Base-by-base conservation (phyloP, 1,284 basidiomycete species). In the Chondrostereum purpureum region DNA sequence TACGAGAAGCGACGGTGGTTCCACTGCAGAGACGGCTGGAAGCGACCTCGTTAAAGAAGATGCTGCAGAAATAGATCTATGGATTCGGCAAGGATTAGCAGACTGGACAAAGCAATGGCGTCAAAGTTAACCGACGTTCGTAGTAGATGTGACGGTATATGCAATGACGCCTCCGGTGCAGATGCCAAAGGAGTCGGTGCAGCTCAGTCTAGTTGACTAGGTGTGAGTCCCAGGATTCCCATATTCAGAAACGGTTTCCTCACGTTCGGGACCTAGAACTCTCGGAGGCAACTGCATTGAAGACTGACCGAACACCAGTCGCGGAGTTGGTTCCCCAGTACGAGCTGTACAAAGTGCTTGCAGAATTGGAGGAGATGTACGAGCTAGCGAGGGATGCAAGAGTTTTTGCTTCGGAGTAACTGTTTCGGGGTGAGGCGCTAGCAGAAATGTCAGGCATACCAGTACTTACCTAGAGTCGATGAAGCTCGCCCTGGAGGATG, bases 401-500 rank as follows among this genome's bases (percentile, higher is more conserved):
- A 34, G 42, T 39, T 44, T 51, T 50, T 20, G 43, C 49, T 33
- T 55, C 52, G 18, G 50, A 39, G 47, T 53, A 52, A 18, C 52
- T 53, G 45, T n/a, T n/a, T n/a, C n/a, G n/a, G n/a, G n/a, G n/a
- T n/a, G n/a, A n/a, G n/a, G n/a, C n/a, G n/a, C n/a, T n/a, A n/a
- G n/a, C n/a, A n/a, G n/a, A n/a, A n/a, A n/a, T n/a, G n/a, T n/a
- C n/a, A n/a, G n/a, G n/a, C n/a, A n/a, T n/a, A n/a, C n/a, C n/a
- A n/a, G n/a, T n/a, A n/a, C 27, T 33, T 10, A 33, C 27, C 27
- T 66, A 16, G 65, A 62, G 12, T 64, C 39, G 35, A 61, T 63
- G 45, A 63, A 54, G 18, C 65, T 68, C n/a, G 51, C 63, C 22
- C 56, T 52, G 43, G 53, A 59, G n/a, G 50, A 42, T 47, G 68